A percentile compares a stretch with the other conserved stretches of the same genome.
phyloP scores from a whole-genome alignment of 179 eudicot species.

The Corrigiola litoralis region DNA sequence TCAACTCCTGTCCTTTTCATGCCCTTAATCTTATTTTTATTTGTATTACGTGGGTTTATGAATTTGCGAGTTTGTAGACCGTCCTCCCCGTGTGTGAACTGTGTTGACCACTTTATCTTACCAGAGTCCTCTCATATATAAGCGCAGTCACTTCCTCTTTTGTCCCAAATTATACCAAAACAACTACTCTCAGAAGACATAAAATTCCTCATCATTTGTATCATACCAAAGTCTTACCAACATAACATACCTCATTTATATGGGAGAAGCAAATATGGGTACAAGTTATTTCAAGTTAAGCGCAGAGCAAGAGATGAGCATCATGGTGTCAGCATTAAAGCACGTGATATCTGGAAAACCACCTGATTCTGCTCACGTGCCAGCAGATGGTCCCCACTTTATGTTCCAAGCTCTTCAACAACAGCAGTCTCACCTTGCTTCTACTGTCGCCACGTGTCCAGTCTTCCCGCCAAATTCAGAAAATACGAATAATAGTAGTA shows the following conservation, averaged over 20 bases:
- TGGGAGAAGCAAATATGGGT: not conserved
- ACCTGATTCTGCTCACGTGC: not conserved
- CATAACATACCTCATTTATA: not conserved
- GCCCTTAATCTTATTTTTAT: too few species aligned
- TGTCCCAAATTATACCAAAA: not conserved
- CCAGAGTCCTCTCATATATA: constrained; percentile 5
- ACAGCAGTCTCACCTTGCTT: not conserved
- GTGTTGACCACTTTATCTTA: constrained; percentile 19
- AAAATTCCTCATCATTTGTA: not conserved
- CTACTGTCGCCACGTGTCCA: constrained; percentile 16
- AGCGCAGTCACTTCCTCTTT: not conserved
- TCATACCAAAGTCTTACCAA: not conserved
- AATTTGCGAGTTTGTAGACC: constrained; percentile 4
- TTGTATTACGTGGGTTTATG: too few species aligned
- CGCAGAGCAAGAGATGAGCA: constrained; percentile 26
- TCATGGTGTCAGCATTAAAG: constrained; percentile 36
- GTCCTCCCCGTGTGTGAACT: constrained; percentile 22
- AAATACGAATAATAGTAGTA: not conserved
- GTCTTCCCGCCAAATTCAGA: constrained; percentile 9
- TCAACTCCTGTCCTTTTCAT: too few species aligned
- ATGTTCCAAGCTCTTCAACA: not conserved
- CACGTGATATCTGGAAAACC: constrained; percentile 30
- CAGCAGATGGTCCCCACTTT: not conserved
- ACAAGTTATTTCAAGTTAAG: not conserved
- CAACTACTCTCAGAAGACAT: not conserved